A percentile compares a stretch with the other conserved stretches of the same genome.
Conservation (phyloP, 257 asterid species). For the Anisodus tanguticus region DNA sequence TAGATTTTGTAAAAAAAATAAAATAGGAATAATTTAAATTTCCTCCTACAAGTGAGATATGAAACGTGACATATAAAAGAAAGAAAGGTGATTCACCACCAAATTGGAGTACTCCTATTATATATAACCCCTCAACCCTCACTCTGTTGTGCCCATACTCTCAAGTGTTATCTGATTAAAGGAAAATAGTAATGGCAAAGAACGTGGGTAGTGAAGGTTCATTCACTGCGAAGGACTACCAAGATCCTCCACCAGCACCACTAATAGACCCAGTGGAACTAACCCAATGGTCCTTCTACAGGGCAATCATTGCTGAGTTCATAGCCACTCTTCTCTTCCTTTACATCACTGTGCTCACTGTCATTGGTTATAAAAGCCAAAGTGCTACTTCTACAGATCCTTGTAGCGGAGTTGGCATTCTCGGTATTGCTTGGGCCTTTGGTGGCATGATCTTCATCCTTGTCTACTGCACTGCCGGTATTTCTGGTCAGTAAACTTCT, state of each 20-base stretch:
- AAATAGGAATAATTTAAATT: too few species aligned
- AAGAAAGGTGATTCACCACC: too few species aligned
- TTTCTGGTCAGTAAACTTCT: constrained; percentile 42
- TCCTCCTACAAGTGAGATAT: too few species aligned
- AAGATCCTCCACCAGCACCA: constrained; percentile 51
- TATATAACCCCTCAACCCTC: too few species aligned
- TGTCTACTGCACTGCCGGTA: constrained; percentile 62
- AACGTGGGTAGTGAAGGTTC: constrained; percentile 26
- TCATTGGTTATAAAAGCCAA: constrained; percentile 48
- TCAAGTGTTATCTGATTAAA: too few species aligned
- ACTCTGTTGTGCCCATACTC: too few species aligned
- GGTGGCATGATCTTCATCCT: constrained; percentile 60
- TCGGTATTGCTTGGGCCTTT: constrained; percentile 61
- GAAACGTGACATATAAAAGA: too few species aligned
- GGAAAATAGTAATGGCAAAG: neutral
- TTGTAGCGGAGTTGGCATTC: constrained; percentile 49
- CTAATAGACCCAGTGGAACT: constrained; percentile 48
- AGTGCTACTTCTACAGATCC: constrained; percentile 3
- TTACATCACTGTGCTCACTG: constrained; percentile 46
- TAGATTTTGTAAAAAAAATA: too few species aligned
- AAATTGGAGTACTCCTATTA: too few species aligned
- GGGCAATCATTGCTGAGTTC: constrained; percentile 55
- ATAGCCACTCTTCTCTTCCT: constrained; percentile 53
- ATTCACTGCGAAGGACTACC: constrained; percentile 45
- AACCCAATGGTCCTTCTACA: constrained; percentile 51